A percentile compares a stretch with the other conserved stretches of the same genome.
Conservation (phyloP, 2,329 filamentous ascomycete species). For the Fusarium sp. region DNA sequence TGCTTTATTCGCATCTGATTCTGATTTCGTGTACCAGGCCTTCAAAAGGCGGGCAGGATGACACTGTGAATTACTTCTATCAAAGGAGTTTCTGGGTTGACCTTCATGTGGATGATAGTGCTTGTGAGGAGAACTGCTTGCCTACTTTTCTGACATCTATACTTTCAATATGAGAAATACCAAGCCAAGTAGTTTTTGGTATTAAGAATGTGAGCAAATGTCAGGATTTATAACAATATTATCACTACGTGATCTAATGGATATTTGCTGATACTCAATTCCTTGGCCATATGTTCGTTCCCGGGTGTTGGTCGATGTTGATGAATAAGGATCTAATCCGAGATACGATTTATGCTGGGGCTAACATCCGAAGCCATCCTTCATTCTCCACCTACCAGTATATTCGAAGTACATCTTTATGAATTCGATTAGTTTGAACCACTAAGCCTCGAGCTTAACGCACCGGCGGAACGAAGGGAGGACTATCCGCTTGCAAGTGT, state of each 20-base stretch:
- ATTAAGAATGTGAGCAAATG: too few relatives aligned
- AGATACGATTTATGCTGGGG: constrained; percentile 4
- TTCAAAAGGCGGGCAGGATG: background rate
- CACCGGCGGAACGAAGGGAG: constrained; percentile 11
- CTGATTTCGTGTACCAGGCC: background rate
- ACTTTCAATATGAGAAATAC: too few relatives aligned
- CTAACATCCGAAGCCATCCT: background rate
- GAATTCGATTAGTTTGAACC: background rate
- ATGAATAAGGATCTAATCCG: background rate
- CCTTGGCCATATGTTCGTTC: too few relatives aligned
- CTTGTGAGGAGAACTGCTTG: too few relatives aligned
- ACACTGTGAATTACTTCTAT: too few relatives aligned
- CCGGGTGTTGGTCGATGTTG: background rate
- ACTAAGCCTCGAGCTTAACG: background rate
- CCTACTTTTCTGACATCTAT: too few relatives aligned
- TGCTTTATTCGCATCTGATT: background rate
- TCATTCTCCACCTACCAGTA: background rate
- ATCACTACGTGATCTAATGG: too few relatives aligned
- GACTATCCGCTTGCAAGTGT: background rate
- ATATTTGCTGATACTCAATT: too few relatives aligned
- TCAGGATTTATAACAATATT: too few relatives aligned
- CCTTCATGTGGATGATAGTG: too few relatives aligned
- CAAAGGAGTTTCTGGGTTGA: too few relatives aligned
- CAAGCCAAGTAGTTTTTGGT: too few relatives aligned
- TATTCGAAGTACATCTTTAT: background rate